Percentiles rank a stretch among this genome's conserved stretches.
These are phyloP conservation scores for Yamadazyma paraphyllophila DNA, from an alignment of 805 yeast genomes.

Conservation along the genomic window DNA sequence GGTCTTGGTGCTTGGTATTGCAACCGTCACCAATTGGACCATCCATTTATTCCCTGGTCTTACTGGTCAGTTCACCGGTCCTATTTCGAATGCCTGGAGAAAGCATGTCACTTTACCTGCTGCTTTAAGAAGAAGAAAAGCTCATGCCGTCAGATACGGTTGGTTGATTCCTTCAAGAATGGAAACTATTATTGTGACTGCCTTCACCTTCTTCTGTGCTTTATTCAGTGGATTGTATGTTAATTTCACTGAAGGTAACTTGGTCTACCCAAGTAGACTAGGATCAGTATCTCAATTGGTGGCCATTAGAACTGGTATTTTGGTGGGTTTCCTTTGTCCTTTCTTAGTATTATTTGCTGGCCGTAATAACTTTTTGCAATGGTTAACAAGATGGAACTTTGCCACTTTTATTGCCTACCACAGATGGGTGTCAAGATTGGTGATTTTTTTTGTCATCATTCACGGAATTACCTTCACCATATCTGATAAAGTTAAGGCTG, in stretches of 20 bases:
- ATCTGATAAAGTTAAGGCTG: constrained; percentile 5
- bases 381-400: constrained; percentile 52
- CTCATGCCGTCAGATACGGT: constrained; percentile 9
- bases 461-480: constrained; percentile 54
- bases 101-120: constrained; percentile 20
- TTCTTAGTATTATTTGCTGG: constrained; percentile 63
- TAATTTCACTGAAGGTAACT: constrained; percentile 7
- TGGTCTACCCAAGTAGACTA: constrained; percentile 9
- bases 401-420: constrained; percentile 57
- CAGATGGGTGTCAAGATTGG: constrained; percentile 52
- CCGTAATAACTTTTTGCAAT: constrained; percentile 64
- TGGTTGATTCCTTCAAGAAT: constrained; percentile 47
- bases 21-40: constrained; percentile 25
- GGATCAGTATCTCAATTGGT: constrained; percentile 34
- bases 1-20: constrained; percentile 35
- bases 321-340: constrained; percentile 55
- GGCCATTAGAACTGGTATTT: constrained; percentile 53
- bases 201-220: constrained; percentile 25
- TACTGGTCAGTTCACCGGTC: constrained; percentile 17
- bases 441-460: constrained; percentile 38
- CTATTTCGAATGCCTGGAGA: constrained; percentile 18
- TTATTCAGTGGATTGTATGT: constrained; percentile 16
- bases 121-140: constrained; percentile 14
- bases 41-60: constrained; percentile 21
- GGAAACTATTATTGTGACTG: constrained; percentile 41